Base-by-base conservation (phyloP, 257 asterid genomes). In the Ballota nigra region DNA sequence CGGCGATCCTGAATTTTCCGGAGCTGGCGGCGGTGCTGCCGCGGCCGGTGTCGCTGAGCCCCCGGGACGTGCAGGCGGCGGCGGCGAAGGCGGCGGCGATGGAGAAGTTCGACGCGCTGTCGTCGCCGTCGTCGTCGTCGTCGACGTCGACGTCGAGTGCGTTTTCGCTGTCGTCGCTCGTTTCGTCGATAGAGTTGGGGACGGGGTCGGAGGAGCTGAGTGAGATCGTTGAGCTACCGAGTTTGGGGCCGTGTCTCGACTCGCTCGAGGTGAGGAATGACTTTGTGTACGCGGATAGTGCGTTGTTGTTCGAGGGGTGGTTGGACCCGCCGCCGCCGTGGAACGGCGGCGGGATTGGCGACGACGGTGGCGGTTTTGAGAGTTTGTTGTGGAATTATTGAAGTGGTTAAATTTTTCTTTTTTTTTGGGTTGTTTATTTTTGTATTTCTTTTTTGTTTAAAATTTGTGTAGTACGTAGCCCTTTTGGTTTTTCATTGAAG, bases 31-130 rank as follows among this genome's bases (percentile, higher is more conserved):
- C 71, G 0, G 55, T 55, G 0, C 72, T 91, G 58, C 97, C 97
- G 9, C 86, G 92, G 1, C 97, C 97, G 0, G 87, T 63, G 3
- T 87, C 97, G 0, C 84, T 75, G 23, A 79, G 85, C 66, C 96
- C 96, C 0, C 88, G 96, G 0, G 97, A 91, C 62, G 86, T 91
- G 3, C 97, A 91, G 80, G 94, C 87, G 0, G 97, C 97, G 0
- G 97, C 96, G 0, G 80, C 95, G 5, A 91, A 91, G 76, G 97
- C 97, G 5, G 97, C 97, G 0, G 89, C 97, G 8, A 91, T 91
- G 97, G 87, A 75, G 7, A 77, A 77, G 5, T 79, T 91, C 28
- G 88, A 86, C 8, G 7, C 26, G 0, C 26, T 38, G 19, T 18
- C 45, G 15, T 28, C 73, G 26, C n/a, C 79, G 66, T 29, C 86